Percentiles rank a stretch among this genome's conserved stretches.
phyloP scores from a whole-genome alignment of 805 yeast genomes.

The Saturnispora mendoncae region DNA sequence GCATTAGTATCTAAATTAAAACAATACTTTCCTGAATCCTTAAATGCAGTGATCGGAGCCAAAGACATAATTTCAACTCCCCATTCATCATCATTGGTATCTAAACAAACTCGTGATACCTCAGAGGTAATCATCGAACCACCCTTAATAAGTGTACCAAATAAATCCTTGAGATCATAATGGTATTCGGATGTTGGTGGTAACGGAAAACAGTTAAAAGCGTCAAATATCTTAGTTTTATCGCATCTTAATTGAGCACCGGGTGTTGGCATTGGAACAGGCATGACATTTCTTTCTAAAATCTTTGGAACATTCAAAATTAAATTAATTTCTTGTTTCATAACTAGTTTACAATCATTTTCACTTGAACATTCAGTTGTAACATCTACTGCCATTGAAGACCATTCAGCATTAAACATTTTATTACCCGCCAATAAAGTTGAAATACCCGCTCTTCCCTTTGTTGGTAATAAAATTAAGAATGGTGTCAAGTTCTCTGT shows the following conservation, averaged over 20 bases:
- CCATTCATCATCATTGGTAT: conserved; percentile 39
- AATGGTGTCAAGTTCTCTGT: conserved; percentile 96
- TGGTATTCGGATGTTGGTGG: conserved; percentile 38
- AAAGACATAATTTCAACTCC: conserved; percentile 17
- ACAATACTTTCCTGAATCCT: conserved; percentile 17
- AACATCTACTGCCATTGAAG: conserved; percentile 82
- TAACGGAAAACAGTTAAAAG: conserved; percentile 72
- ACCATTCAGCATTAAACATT: conserved; percentile 89
- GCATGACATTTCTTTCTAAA: conserved; percentile 51
- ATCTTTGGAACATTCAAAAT: conserved; percentile 65
- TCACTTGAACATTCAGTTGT: conserved; percentile 39
- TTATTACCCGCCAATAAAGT: conserved; percentile 84
- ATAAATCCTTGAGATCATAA: conserved; percentile 55
- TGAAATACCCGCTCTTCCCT: conserved; percentile 83
- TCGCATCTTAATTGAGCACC: conserved; percentile 74
- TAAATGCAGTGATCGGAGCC: neutral
- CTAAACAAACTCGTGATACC: conserved; percentile 37
- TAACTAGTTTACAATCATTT: conserved; percentile 37
- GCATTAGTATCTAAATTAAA: conserved; percentile 18
- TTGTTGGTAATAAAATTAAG: conserved; percentile 79
- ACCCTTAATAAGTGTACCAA: conserved; percentile 61
- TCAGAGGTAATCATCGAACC: conserved; percentile 47
- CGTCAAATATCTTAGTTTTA: conserved; percentile 43
- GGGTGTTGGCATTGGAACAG: conserved; percentile 73
- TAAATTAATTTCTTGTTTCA: conserved; percentile 61